Percentiles rank a stretch among this genome's conserved stretches.
Evolutionary conservation across 164 flowering plant genomes (phyloP).

Genomic region (Brasenia schreberi): DNA sequence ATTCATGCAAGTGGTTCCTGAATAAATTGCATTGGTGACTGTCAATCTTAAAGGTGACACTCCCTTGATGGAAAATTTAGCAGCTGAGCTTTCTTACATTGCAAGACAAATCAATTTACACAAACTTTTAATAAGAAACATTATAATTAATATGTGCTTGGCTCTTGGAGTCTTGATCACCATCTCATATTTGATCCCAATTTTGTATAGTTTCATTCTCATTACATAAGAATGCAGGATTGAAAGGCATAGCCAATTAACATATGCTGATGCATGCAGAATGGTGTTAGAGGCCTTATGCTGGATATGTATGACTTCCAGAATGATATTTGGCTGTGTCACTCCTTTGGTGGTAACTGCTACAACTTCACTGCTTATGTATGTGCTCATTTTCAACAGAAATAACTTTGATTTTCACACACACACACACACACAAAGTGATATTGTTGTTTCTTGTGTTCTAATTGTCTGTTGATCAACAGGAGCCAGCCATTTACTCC

Average conservation of each 20-base stretch:
- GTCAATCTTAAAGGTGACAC: too few species aligned
- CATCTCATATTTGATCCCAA: too few species aligned
- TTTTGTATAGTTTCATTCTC: too few species aligned
- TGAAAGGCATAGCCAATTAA: background rate
- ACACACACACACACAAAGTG: background rate
- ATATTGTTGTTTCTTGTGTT: background rate
- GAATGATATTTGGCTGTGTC: conserved; percentile 84
- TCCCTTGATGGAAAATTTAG: too few species aligned
- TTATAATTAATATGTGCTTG: too few species aligned
- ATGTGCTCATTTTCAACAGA: conserved; percentile 17
- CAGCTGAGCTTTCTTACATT: too few species aligned
- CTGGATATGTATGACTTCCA: conserved; percentile 78
- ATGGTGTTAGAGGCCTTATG: conserved; percentile 88
- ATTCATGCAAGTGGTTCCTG: too few species aligned
- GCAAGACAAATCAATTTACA: too few species aligned
- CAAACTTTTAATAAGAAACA: too few species aligned
- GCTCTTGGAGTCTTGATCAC: too few species aligned
- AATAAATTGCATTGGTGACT: too few species aligned
- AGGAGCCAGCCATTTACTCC: conserved; percentile 71
- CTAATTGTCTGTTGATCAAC: conserved; percentile 8
- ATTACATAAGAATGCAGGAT: too few species aligned
- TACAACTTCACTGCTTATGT: conserved; percentile 76
- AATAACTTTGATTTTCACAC: background rate
- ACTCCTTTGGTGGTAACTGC: conserved; percentile 68
- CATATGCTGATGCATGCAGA: conserved; percentile 35